These are phyloP conservation scores for Eimeria sp. DNA, from an alignment of 169 alveolate genomes.

Conservation along the genomic window DNA sequence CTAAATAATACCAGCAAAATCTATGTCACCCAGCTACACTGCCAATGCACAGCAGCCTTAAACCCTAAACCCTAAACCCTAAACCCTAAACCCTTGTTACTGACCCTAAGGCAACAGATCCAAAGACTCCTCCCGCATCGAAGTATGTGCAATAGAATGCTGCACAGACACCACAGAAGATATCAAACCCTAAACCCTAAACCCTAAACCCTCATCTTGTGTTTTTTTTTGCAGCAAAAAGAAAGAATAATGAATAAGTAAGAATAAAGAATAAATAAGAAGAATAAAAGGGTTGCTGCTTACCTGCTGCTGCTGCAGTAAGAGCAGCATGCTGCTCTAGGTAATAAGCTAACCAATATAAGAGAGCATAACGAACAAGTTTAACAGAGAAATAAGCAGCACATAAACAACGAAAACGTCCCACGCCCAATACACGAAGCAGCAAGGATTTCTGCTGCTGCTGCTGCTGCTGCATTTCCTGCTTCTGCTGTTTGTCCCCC, in stretches of 20 bases:
- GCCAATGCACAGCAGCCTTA: not conserved
- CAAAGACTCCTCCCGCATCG: slow-evolving; percentile 87
- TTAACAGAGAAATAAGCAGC: slow-evolving; percentile 86
- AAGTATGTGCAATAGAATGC: slow-evolving; percentile 83
- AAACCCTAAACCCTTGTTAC: not conserved
- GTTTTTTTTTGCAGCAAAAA: too few species aligned
- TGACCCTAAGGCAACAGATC: slow-evolving; percentile 85
- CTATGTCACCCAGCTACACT: not conserved
- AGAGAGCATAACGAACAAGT: slow-evolving; percentile 85
- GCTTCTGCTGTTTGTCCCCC: not conserved
- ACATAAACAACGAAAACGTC: slow-evolving; percentile 69
- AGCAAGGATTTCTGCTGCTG: not conserved
- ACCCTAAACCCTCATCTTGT: too few species aligned
- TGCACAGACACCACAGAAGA: not conserved
- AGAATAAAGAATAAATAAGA: too few species aligned
- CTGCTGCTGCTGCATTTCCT: not conserved
- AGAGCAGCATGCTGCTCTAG: slow-evolving; percentile 79
- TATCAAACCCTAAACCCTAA: not conserved
- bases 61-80: not conserved
- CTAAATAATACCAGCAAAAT: not conserved
- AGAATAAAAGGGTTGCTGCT: not conserved
- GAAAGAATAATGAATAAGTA: too few species aligned
- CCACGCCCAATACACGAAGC: not conserved
- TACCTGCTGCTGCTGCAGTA: slow-evolving; percentile 83
- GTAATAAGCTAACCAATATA: slow-evolving; percentile 88